Evolutionary conservation across 1,284 basidiomycete species (phyloP), one percentile per base, ranked within the genome.

Genomic region (Rhodotorula sp.): DNA sequence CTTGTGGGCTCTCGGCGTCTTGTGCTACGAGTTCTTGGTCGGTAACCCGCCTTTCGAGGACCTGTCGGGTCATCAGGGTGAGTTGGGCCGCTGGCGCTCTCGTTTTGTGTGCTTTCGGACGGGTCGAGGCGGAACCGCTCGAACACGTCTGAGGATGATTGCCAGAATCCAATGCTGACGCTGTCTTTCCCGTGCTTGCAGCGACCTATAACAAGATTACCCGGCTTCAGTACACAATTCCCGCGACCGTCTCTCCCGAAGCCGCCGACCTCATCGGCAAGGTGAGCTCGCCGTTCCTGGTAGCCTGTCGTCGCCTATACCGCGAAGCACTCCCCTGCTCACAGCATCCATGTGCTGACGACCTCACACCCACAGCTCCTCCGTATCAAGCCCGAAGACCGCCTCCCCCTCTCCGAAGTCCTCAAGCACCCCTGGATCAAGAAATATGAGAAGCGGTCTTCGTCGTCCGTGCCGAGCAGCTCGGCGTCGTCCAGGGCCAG

Each of bases 21-120:
- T 99, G 67, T 91, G 89, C 1, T 99, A 93, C 80, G 96, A 99
- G 81, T 99, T 99, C 80, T 81, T 98, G 64, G 87, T 89, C 68
- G 96, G 96, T 2, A 86, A 86, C 16, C 94, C 96, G 8, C 96
- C 96, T 0, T 99, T 99, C 75, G 96, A 99, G 78, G 92, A 94
- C 78, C 81, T 90, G 66, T 85, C 81, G 65, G 90, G 90, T 46
- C 86, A 88, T 57, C 86, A 86, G 62, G 89, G 90, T 91, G 75
- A 57, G 77, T 62, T 52, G 11, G 10, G 15, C n/a, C 30, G 44
- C 34, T 53, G 22, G 30, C 20, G 20, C 20, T 30, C 6, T n/a
- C 22, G 24, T 34, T 4, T 50, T 24, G 30, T 53, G 30, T 20
- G 52, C 15, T 13, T n/a, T 24, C 28, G 22, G 5, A n/a, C 10